Percentiles rank a stretch among this genome's conserved stretches.
Conservation (phyloP, 306 rosid species). For the Luffa aegyptiaca region DNA sequence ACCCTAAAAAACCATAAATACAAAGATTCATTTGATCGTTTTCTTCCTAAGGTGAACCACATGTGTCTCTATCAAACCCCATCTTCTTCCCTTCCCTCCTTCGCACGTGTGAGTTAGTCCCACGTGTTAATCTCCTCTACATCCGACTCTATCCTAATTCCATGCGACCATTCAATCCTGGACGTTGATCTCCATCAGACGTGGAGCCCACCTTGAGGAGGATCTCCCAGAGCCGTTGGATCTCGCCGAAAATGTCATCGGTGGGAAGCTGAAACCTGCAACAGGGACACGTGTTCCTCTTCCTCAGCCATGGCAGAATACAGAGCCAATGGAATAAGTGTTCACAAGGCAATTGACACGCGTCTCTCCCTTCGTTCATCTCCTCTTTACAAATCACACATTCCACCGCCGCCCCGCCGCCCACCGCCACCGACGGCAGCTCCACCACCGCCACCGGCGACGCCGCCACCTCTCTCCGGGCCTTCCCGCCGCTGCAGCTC, state of each 20-base stretch:
- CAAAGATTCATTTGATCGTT: neutral
- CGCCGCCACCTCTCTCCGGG: conserved; percentile 35
- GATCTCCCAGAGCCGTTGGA: conserved; percentile 72
- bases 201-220: conserved; percentile 24
- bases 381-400: conserved; percentile 79
- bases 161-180: neutral
- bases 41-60: conserved; percentile 19
- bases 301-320: conserved; percentile 64
- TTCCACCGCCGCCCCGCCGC: conserved; percentile 36
- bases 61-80: conserved; percentile 20
- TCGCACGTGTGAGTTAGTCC: neutral
- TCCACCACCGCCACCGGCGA: conserved; percentile 44
- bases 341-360: conserved; percentile 71
- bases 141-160: neutral
- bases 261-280: conserved; percentile 72
- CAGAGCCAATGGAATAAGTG: conserved; percentile 89
- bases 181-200: neutral
- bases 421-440: conserved; percentile 45
- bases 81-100: neutral
- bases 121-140: neutral
- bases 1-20: neutral
- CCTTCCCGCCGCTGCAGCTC: conserved; percentile 12
- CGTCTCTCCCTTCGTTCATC: conserved; percentile 62
- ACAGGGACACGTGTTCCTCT: conserved; percentile 83
- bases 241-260: conserved; percentile 59